Conservation (phyloP, 2,329 filamentous ascomycete genomes). For the Lecanicillium sp. region DNA sequence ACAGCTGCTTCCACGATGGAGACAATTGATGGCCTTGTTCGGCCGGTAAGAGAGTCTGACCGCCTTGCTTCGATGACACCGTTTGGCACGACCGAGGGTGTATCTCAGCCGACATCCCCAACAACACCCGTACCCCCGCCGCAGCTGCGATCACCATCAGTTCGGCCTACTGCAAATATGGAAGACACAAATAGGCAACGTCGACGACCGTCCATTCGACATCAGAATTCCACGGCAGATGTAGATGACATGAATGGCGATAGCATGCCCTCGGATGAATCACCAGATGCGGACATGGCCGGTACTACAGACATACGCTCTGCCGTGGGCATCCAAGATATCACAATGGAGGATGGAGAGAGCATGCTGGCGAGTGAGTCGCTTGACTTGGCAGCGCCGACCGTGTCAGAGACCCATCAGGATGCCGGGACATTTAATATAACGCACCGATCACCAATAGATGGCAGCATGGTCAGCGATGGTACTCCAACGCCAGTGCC, state of each 20-base stretch:
- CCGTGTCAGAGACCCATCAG: conserved; percentile 69
- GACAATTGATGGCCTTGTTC: conserved; percentile 63
- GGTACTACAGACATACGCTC: conserved; percentile 73
- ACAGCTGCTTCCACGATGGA: conserved; percentile 61
- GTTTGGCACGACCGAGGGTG: conserved; percentile 57
- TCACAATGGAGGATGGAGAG: conserved; percentile 69
- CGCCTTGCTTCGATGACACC: conserved; percentile 76
- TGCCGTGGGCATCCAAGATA: conserved; percentile 78
- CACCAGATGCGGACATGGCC: conserved; percentile 68
- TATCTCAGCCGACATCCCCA: conserved; percentile 87
- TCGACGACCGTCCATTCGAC: conserved; percentile 76
- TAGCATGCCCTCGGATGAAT: conserved; percentile 70
- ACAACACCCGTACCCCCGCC: conserved; percentile 71
- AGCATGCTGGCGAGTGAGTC: conserved; percentile 68
- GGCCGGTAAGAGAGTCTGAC: conserved; percentile 74
- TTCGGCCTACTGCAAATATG: conserved; percentile 43
- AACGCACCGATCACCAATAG: conserved; percentile 73
- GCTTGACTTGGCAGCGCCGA: conserved; percentile 67
- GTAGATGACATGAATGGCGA: conserved; percentile 81
- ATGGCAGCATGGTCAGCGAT: conserved; percentile 75
- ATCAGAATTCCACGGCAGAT: conserved; percentile 85
- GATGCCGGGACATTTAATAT: conserved; percentile 91
- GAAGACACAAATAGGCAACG: conserved; percentile 48
- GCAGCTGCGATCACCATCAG: conserved; percentile 46
- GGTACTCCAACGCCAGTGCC: conserved; percentile 57